phyloP scores from a whole-genome alignment of 2,329 filamentous ascomycete genomes.

The Phaeosphaeriaceae sp. region DNA sequence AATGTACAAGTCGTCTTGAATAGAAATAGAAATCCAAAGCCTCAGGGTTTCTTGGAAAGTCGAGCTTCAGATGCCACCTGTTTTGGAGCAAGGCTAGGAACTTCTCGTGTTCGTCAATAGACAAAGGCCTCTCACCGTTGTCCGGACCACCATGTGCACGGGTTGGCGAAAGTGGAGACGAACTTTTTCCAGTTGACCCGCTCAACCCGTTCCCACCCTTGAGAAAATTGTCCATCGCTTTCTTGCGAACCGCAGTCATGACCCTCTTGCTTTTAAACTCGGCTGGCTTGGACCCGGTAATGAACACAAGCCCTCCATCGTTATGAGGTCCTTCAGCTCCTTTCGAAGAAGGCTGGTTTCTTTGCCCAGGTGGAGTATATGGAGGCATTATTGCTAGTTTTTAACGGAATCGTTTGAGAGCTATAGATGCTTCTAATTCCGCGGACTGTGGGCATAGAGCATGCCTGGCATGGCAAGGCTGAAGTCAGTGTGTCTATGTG shows the following conservation, averaged over 20 bases:
- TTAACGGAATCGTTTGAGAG: no score
- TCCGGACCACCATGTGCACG: no score
- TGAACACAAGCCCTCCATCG: not conserved
- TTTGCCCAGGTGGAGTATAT: no score
- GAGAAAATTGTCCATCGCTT: constrained; percentile 38
- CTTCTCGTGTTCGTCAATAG: not conserved
- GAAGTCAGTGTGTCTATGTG: no score
- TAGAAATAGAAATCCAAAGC: not conserved
- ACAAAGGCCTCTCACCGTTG: not conserved
- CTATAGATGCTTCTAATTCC: no score
- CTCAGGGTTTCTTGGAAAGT: no score
- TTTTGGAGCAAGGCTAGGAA: not conserved
- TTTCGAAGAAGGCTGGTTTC: not conserved
- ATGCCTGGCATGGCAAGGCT: no score
- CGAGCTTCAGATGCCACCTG: not conserved
- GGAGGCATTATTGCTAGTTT: no score
- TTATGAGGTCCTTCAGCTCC: not conserved
- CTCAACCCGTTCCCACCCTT: constrained; percentile 3
- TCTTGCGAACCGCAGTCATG: constrained; percentile 36
- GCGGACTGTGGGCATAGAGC: no score
- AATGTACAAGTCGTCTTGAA: not conserved
- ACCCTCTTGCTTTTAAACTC: constrained; percentile 32
- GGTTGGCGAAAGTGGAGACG: no score
- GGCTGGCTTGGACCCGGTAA: constrained; percentile 23
- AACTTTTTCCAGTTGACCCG: no score